Evolutionary conservation across 352 stramenopile genomes (phyloP).

Genomic region (Phytophthora citricola): DNA sequence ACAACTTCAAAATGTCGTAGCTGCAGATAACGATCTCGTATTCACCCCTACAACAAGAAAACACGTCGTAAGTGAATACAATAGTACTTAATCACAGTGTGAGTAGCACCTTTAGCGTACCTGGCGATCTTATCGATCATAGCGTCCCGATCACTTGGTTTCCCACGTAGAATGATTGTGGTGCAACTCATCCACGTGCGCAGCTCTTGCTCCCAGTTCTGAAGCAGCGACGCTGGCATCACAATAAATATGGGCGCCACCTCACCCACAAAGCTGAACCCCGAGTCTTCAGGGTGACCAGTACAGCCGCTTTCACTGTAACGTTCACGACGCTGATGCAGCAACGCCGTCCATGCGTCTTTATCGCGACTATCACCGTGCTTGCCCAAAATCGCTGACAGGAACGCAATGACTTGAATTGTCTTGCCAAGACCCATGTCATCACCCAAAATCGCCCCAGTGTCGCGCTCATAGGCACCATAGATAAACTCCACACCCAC

Average conservation of each 20-base stretch:
- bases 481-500: conserved; percentile 76
- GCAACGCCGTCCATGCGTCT: conserved; percentile 93
- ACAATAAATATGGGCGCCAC: conserved; percentile 96
- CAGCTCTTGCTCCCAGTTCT: conserved; percentile 99
- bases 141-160: conserved; percentile 54
- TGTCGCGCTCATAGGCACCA: conserved; percentile 52
- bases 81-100: conserved; percentile 45
- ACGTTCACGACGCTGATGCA: conserved; percentile 91
- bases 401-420: conserved; percentile 92
- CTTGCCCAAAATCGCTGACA: conserved; percentile 94
- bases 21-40: conserved; percentile 86
- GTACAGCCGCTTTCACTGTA: conserved; percentile 39
- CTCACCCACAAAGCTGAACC: conserved; percentile 49
- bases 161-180: conserved; percentile 71
- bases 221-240: conserved; percentile 96
- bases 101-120: conserved; percentile 25
- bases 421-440: conserved; percentile 98
- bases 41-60: conserved; percentile 53
- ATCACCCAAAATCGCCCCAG: conserved; percentile 96
- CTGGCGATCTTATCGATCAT: conserved; percentile 73
- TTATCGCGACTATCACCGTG: conserved; percentile 95
- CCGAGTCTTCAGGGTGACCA: conserved; percentile 47
- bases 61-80: background rate
- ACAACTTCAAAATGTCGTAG: conserved; percentile 92
- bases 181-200: conserved; percentile 93